Evolutionary conservation across 2,329 filamentous ascomycete genomes (phyloP), one percentile per base, ranked within the genome.

Genomic region (Diaporthe citrichinensis): DNA sequence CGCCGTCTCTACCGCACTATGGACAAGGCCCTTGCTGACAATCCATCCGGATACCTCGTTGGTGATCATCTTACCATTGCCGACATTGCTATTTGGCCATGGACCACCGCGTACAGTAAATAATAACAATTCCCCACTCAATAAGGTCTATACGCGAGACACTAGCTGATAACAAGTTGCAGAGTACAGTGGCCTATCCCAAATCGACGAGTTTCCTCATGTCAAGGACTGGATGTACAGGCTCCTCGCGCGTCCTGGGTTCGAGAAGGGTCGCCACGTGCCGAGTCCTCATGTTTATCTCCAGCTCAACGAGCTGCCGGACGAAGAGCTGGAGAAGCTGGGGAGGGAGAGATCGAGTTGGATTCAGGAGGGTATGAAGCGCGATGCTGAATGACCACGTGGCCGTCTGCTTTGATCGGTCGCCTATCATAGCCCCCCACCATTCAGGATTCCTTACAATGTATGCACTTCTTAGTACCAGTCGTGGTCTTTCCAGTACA

Each of bases 61-160:
- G 67, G 67, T 39, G 67, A 57, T 44, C 67, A 58, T 14, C 31
- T 71, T 12, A 55, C 12, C 10, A 57, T 71, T 28, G 67, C 67
- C 61, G 61, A 67, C 28, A 67, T 67, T 49, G 41, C 61, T 20
- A 67, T 67, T n/a, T 67, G 61, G 61, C 61, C 61, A n/a, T 67
- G 61, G 61, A 44, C 61, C 20, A 67, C 61, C 28, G 61, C 61
- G 5, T 67, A 34, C 41, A 67, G 61, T 67, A 67, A 34, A 41
- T 25, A 39, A 2, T 8, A 36, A 10, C 3, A 36, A 23, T 5
- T 15, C n/a, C 39, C 58, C 34, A 25, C 59, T n/a, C 23, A 14
- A 34, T 39, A 8, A 2, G 5, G 28, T 67, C 20, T 20, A 28
- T 46, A 23, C 23, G 62, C 25, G 4, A 49, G 15, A 31, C 10